phyloP scores from a whole-genome alignment of 495 filamentous ascomycete genomes.

The Halenospora varia region DNA sequence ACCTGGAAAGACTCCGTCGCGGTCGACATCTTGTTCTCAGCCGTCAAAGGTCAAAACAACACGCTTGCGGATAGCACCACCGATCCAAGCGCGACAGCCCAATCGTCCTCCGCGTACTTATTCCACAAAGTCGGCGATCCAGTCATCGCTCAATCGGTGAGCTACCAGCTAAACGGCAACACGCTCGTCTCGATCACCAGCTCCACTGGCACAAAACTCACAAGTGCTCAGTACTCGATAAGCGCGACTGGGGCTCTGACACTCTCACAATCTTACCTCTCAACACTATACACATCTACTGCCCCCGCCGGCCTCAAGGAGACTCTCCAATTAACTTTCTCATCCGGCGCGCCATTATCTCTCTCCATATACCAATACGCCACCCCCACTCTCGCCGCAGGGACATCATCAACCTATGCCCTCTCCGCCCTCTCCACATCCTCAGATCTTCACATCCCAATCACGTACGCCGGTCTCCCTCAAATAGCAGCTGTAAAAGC shows the following conservation, averaged over 20 bases:
- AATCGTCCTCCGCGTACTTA: constrained; percentile 48
- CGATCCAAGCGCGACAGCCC: constrained; percentile 39
- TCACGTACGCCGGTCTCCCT: constrained; percentile 46
- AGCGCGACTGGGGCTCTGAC: constrained; percentile 41
- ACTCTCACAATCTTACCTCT: constrained; percentile 44
- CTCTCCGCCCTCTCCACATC: constrained; percentile 31
- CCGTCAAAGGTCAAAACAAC: constrained; percentile 40
- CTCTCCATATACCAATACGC: constrained; percentile 49
- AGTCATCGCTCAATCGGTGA: constrained; percentile 37
- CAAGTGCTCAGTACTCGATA: constrained; percentile 40
- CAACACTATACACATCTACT: constrained; percentile 34
- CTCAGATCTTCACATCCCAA: constrained; percentile 43
- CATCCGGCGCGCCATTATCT: constrained; percentile 39
- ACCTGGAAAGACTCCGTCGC: constrained; percentile 48
- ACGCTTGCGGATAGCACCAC: constrained; percentile 49
- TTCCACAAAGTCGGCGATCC: constrained; percentile 48
- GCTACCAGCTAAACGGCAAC: constrained; percentile 53
- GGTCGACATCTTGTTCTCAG: constrained; percentile 42
- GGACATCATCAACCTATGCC: constrained; percentile 25
- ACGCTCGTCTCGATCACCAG: constrained; percentile 41
- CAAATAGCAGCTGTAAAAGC: constrained; percentile 50
- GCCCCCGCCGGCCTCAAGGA: constrained; percentile 40
- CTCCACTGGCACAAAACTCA: constrained; percentile 31
- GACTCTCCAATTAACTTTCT: constrained; percentile 50
- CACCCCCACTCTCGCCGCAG: constrained; percentile 37